Evolutionary conservation across 2,329 filamentous ascomycete species (phyloP), one percentile per base, ranked within the genome.

Genomic region (Talaromyces rugulosus): DNA sequence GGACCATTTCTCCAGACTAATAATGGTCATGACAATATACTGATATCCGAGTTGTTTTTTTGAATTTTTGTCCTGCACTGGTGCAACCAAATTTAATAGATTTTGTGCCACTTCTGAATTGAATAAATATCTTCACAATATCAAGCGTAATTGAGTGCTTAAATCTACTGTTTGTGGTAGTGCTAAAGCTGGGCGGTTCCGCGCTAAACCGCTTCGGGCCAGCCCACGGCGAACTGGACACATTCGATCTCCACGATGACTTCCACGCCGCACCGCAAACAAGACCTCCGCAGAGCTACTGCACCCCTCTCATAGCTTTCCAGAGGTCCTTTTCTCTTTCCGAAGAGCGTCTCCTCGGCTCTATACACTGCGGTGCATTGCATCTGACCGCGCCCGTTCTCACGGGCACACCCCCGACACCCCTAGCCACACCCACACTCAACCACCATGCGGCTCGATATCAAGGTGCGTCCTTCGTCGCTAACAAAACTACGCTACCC

Each of bases 371-470:
- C 28, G 59, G 59, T 50, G 59, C 33, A 52, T 47, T 34, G 44
- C 42, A 55, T 36, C 47, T 63, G 51, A 44, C 33, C 61, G 55
- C 62, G 57, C 60, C 60, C 63, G 59, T 64, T 47, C 53, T 54
- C 53, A 47, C 61, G 63, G 59, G 61, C 58, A 54, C 51, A 59
- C 58, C 60, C 27, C 51, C 58, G 52, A 55, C 50, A 52, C 57
- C 54, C 58, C 58, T 64, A 58, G 58, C 47, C 62, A 63, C 52
- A 60, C 59, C 42, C 23, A 58, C 54, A 54, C 57, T 53, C 58
- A 60, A 58, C n/a, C 58, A 63, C 44, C 55, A 86, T 86, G 84
- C 82, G 82, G 70, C 80, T 86, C 71, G 83, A 86, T 73, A 80
- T 86, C 54, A 86, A 86, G 82, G 83, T 85, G 75, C 65, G 78